Evolutionary conservation across 768 basidiomycete species (phyloP).

Genomic region (Leccinum truebloodii): DNA sequence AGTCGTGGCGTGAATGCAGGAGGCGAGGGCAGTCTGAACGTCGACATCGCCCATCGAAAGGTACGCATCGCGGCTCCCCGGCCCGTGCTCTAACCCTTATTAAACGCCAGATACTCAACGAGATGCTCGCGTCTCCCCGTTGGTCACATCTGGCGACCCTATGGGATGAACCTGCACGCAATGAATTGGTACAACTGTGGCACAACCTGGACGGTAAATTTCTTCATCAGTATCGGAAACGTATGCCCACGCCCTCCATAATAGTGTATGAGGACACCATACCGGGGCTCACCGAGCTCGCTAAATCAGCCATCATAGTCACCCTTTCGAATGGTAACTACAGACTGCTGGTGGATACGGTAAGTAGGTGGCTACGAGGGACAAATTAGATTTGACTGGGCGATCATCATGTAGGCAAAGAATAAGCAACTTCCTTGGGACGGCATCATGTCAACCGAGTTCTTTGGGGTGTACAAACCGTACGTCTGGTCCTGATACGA

Average conservation of each 20-base stretch:
- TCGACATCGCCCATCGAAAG: constrained; percentile 59
- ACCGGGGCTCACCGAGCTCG: constrained; percentile 50
- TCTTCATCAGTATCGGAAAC: not conserved
- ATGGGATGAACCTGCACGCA: constrained; percentile 47
- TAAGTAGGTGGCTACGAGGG: constrained; percentile 18
- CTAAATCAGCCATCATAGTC: constrained; percentile 50
- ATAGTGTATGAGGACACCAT: constrained; percentile 60
- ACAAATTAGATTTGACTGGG: not conserved
- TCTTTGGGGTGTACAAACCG: constrained; percentile 69
- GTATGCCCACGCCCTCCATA: not conserved
- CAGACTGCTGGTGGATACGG: constrained; percentile 61
- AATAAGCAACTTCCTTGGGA: constrained; percentile 65
- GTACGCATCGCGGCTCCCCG: constrained; percentile 28
- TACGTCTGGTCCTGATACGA: constrained; percentile 31
- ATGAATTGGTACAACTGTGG: constrained; percentile 53
- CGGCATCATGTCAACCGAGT: constrained; percentile 56
- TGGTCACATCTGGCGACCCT: constrained; percentile 51
- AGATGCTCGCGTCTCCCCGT: constrained; percentile 47
- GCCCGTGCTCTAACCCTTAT: not conserved
- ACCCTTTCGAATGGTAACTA: constrained; percentile 68
- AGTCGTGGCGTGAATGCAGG: constrained; percentile 48
- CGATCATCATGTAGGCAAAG: constrained; percentile 47
- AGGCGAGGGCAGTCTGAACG: constrained; percentile 47
- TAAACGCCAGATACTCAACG: constrained; percentile 51
- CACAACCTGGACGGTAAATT: constrained; percentile 54